phyloP scores from a whole-genome alignment of 75 land plant genomes.

The Sequoiadendron giganteum region DNA sequence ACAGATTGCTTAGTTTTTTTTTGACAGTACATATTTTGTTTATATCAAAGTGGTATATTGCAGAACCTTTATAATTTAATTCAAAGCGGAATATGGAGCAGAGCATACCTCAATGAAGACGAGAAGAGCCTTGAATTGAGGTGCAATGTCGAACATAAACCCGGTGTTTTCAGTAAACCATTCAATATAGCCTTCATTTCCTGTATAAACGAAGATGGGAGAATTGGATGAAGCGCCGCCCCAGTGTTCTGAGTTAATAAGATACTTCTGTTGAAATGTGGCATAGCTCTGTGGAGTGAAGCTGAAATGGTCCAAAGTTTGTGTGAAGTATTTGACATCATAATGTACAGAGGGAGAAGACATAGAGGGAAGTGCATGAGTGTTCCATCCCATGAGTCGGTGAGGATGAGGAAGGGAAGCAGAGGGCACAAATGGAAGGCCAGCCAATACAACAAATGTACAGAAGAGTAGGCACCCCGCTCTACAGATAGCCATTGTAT shows the following conservation, averaged over 20 bases:
- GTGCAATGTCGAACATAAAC: slow-evolving; percentile 25
- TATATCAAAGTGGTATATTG: too few relatives aligned
- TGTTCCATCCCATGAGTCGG: neutral
- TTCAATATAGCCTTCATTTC: slow-evolving; percentile 24
- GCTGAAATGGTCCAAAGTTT: slow-evolving; percentile 60
- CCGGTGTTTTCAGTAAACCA: slow-evolving; percentile 57
- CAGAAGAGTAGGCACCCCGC: too few relatives aligned
- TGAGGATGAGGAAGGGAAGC: neutral
- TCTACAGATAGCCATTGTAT: neutral
- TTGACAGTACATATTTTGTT: too few relatives aligned
- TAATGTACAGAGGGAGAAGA: neutral
- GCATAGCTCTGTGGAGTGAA: neutral
- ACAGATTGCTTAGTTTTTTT: too few relatives aligned
- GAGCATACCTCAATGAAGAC: slow-evolving; percentile 57
- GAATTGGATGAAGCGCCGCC: slow-evolving; percentile 1
- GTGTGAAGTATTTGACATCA: slow-evolving; percentile 13
- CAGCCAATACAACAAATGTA: neutral
- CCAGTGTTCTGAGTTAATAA: slow-evolving; percentile 44
- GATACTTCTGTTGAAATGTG: slow-evolving; percentile 54
- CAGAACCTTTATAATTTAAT: too few relatives aligned
- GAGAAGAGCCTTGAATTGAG: slow-evolving; percentile 45
- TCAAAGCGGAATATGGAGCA: too few relatives aligned
- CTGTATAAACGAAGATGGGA: slow-evolving; percentile 15
- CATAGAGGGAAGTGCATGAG: neutral
- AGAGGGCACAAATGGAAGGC: neutral